phyloP scores from a whole-genome alignment of 1,284 basidiomycete species.

The Boletus sp. region DNA sequence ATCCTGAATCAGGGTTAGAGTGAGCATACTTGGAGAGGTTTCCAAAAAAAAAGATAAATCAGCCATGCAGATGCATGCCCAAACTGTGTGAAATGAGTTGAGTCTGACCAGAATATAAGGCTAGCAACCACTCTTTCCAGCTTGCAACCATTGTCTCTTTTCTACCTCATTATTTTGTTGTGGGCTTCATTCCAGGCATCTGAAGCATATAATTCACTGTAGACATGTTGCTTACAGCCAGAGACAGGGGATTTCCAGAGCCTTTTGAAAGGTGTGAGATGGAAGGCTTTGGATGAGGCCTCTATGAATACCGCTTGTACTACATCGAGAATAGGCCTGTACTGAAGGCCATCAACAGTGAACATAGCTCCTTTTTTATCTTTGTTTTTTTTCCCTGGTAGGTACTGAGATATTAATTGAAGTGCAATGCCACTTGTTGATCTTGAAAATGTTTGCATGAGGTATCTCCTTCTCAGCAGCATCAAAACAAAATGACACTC shows the following conservation, averaged over 20 bases:
- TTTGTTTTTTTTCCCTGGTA: neutral
- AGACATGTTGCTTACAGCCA: no score
- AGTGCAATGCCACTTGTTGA: no score
- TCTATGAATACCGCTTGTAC: neutral
- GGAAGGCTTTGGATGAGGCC: no score
- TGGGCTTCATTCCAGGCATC: neutral
- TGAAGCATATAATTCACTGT: no score
- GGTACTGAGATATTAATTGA: neutral
- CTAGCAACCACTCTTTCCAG: neutral
- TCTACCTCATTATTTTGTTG: no score
- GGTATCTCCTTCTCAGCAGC: neutral
- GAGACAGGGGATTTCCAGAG: no score
- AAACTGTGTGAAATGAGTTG: conserved; percentile 42
- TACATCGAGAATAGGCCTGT: neutral
- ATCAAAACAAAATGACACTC: neutral
- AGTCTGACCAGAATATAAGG: conserved; percentile 42
- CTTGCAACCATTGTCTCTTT: no score
- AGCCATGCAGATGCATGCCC: conserved; percentile 35
- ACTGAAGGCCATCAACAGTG: neutral
- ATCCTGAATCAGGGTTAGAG: no score
- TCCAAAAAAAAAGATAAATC: no score
- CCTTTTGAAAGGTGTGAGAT: no score
- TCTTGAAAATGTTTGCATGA: no score
- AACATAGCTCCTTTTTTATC: neutral
- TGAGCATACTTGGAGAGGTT: no score